A percentile compares a stretch with the other conserved stretches of the same genome.
Evolutionary conservation across 148 eudicot species (phyloP).

Genomic region (Chenopodium formosanum): DNA sequence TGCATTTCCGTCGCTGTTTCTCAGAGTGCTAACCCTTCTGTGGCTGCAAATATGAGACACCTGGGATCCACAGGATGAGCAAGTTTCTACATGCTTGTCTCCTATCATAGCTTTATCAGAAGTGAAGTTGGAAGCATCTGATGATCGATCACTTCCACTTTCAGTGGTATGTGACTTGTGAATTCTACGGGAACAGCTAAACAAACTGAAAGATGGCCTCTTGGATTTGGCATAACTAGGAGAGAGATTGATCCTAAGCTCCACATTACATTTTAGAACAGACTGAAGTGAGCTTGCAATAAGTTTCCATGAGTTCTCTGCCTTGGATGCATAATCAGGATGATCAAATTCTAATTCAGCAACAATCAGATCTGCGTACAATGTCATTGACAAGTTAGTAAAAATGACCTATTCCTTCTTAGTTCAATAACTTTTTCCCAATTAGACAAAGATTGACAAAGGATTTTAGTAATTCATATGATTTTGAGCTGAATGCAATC

Average conservation of each 20-base stretch:
- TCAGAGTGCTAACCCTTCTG: conserved; percentile 47
- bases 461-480: background rate
- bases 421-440: background rate
- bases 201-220: conserved; percentile 58
- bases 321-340: conserved; percentile 65
- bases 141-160: conserved; percentile 41
- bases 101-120: conserved; percentile 39
- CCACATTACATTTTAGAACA: conserved; percentile 71
- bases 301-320: conserved; percentile 89
- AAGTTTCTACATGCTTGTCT: conserved; percentile 42
- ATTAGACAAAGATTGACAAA: background rate
- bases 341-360: conserved; percentile 72
- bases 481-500: background rate
- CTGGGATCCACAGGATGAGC: conserved; percentile 65
- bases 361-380: conserved; percentile 58
- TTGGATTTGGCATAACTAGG: conserved; percentile 34
- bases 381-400: background rate
- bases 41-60: conserved; percentile 39
- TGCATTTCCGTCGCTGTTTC: conserved; percentile 79
- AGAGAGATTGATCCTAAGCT: conserved; percentile 64
- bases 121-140: conserved; percentile 41
- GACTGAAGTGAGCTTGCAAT: conserved; percentile 78
- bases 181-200: conserved; percentile 61
- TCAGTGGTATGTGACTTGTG: conserved; percentile 40
- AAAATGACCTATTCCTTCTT: background rate